Base-by-base conservation (phyloP, 805 yeast genomes). In the Nadsonia fulvescens region DNA sequence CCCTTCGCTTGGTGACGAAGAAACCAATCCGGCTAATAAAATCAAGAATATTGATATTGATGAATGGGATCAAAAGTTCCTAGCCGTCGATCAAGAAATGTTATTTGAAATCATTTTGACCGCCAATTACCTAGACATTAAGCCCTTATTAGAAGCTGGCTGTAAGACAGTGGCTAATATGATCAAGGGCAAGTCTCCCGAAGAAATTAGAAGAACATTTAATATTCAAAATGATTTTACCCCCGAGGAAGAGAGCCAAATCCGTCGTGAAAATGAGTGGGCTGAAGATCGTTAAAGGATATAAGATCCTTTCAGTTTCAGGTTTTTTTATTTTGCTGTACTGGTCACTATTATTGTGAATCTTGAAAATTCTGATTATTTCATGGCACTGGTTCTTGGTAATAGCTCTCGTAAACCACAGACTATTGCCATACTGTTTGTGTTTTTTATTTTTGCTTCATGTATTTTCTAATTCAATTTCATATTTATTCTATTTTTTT, bases 21-120 rank as follows among this genome's bases (percentile, higher is more conserved):
- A 23, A 15, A 22, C 25, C 14, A n/a, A 16, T 10, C 83, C 75
- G 28, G 92, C 79, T 38, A 48, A 51, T 27, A 42, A 47, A 18
- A 34, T 42, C 35, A 70, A 76, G 47, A 78, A 77, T 46, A 63
- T 86, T n/a, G 81, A 82, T 2, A 81, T 86, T 27, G 86, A 76
- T 34, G 82, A 82, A 24, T 86, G 96, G 96, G 96, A 86, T 53
- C 77, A 78, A 49, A 79, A 77, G 49, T 86, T 83, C 49, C 63
- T 86, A 40, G 77, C 78, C 45, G 94, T 86, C 19, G 96, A 86
- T 52, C 96, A 58, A 46, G 61, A 58, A 33, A 53, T 58, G 56
- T 49, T 58, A 29, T 58, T 56, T 37, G 63, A 58, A 40, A 58
- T 58, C 37, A 58, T 58, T 30, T 41, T 58, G 41, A 54, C 61